Evolutionary conservation across 129 eudicot genomes (phyloP).

Genomic region (Calendula officinalis): DNA sequence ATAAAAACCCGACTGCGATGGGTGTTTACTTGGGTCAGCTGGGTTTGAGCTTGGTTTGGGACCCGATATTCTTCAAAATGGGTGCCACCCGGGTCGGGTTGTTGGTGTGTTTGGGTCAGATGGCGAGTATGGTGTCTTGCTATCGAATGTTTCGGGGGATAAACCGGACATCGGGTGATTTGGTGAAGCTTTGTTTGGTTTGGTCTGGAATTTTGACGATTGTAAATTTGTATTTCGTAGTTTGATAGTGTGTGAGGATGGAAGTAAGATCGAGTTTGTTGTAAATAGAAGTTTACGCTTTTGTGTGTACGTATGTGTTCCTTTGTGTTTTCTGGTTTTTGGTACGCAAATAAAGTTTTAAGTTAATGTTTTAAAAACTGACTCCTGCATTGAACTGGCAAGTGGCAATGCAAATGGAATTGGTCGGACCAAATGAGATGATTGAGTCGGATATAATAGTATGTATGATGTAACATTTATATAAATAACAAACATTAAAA

Average conservation of each 20-base stretch:
- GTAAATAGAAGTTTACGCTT: not conserved
- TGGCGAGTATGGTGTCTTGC: slow-evolving; percentile 48
- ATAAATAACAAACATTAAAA: too few species aligned
- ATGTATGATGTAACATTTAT: too few species aligned
- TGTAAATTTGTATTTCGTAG: slow-evolving; percentile 53
- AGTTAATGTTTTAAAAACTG: too few species aligned
- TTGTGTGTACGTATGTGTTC: not conserved
- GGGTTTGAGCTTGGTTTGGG: slow-evolving; percentile 66
- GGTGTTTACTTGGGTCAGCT: slow-evolving; percentile 54
- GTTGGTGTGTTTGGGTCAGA: slow-evolving; percentile 49
- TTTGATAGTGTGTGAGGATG: not conserved
- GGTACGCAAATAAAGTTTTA: too few species aligned
- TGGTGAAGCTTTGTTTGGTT: slow-evolving; percentile 64
- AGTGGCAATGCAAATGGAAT: too few species aligned
- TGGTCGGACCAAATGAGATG: too few species aligned
- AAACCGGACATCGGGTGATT: slow-evolving; percentile 69
- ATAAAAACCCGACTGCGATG: slow-evolving; percentile 45
- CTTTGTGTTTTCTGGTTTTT: too few species aligned
- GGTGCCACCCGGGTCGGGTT: slow-evolving; percentile 57
- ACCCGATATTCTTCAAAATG: slow-evolving; percentile 56
- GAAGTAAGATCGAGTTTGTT: not conserved
- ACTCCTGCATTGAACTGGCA: too few species aligned
- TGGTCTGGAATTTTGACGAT: slow-evolving; percentile 64
- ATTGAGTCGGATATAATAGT: too few species aligned
- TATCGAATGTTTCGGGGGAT: slow-evolving; percentile 41